Evolutionary conservation across 148 eudicot species (phyloP).

Genomic region (Silene latifolia): DNA sequence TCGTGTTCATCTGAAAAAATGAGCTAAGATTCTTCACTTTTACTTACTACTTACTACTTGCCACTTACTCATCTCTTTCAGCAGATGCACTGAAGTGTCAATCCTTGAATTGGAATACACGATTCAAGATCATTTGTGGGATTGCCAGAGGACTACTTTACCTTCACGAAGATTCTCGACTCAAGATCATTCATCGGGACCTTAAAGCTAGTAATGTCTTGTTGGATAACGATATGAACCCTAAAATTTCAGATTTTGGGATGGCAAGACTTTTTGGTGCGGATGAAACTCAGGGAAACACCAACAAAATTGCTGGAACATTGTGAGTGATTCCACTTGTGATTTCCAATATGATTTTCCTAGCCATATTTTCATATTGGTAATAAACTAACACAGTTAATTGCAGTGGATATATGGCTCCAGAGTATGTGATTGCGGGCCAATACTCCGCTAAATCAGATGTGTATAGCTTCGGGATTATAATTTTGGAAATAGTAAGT

Average conservation of each 20-base stretch:
- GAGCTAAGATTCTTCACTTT: background rate
- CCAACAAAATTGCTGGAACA: constrained; percentile 30
- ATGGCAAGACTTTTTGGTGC: constrained; percentile 30
- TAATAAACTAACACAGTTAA: background rate
- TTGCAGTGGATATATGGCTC: constrained; percentile 40
- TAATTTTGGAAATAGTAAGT: constrained; percentile 31
- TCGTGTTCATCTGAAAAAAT: background rate
- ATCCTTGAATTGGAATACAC: constrained; percentile 24
- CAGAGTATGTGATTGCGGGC: constrained; percentile 30
- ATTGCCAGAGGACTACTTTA: constrained; percentile 32
- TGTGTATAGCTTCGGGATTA: constrained; percentile 36
- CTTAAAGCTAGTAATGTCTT: constrained; percentile 28
- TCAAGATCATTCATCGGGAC: constrained; percentile 31
- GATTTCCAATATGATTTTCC: background rate
- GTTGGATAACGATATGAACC: constrained; percentile 31
- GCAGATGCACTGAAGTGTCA: constrained; percentile 20
- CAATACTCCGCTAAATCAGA: constrained; percentile 35
- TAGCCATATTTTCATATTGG: background rate
- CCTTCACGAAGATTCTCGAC: constrained; percentile 34
- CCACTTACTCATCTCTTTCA: background rate
- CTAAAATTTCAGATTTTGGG: constrained; percentile 36
- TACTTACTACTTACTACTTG: background rate
- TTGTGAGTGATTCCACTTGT: constrained; percentile 14
- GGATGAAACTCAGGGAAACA: constrained; percentile 30
- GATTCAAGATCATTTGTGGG: constrained; percentile 28